phyloP scores from a whole-genome alignment of 1,284 basidiomycete genomes.

The Cystobasidium slooffiae region DNA sequence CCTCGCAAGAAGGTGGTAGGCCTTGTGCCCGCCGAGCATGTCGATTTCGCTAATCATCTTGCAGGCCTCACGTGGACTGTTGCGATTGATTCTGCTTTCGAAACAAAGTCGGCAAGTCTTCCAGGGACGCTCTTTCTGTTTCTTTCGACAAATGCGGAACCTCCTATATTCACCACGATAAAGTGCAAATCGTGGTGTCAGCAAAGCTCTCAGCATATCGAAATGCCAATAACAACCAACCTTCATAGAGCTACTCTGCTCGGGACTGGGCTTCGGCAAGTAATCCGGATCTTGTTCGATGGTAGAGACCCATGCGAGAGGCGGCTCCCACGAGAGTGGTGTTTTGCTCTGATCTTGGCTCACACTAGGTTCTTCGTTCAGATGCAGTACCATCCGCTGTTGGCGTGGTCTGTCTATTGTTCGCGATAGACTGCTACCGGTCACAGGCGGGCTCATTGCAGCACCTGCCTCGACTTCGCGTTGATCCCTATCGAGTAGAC shows the following conservation, averaged over 20 bases:
- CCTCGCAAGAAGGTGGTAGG: no score
- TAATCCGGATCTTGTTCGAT: conserved; percentile 8
- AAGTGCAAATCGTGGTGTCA: no score
- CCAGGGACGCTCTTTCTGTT: no score
- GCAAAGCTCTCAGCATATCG: no score
- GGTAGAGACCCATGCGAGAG: conserved; percentile 1
- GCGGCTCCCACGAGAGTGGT: conserved; percentile 6
- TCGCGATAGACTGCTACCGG: conserved; percentile 8
- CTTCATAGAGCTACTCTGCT: neutral
- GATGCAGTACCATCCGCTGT: neutral
- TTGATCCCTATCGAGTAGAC: neutral
- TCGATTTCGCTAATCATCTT: no score
- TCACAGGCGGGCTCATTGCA: neutral
- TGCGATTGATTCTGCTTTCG: no score
- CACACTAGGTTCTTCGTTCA: neutral
- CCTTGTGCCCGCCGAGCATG: no score
- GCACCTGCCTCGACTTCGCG: conserved; percentile 6
- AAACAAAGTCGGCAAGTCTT: no score
- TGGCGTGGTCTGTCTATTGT: neutral
- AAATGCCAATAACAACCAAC: no score
- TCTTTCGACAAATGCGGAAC: no score
- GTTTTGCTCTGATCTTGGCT: neutral
- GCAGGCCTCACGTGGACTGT: no score
- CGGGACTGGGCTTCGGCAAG: conserved; percentile 1
- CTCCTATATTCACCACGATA: no score